Base-by-base conservation (phyloP, 1,139 yeast genomes). In the Wickerhamomyces sp. region DNA sequence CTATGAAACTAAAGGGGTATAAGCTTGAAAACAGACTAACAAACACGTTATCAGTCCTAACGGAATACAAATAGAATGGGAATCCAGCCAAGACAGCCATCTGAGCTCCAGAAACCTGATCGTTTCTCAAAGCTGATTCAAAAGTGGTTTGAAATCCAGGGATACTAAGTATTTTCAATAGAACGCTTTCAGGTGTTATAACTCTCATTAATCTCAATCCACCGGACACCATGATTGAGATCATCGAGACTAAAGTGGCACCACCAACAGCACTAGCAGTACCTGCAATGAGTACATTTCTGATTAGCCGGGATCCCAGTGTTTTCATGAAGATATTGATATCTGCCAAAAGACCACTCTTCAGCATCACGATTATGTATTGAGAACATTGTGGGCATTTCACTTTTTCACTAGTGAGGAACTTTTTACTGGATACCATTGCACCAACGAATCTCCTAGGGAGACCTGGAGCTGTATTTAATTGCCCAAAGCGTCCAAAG, bases 371-470 rank as follows among this genome's bases (percentile, higher is more conserved):
- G 29, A 58, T 49, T 13, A 72, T 61, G 3, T 61, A 55, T 2
- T 60, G 44, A 39, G 62, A 58, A 48, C 77, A 72, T 48, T 72
- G 77, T 2, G 76, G 76, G 45, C 77, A 72, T 14, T 50, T 54
- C 7, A 55, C 53, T 14, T 42, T 30, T 2, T 36, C 35, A 16
- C 43, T 39, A 7, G 46, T 38, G 37, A 33, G 44, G 2, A 54
- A 40, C 19, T 39, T 44, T 7, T 36, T 18, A 3, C 43, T 39
- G n/a, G 37, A 35, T 8, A 13, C 17, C 18, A 45, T 29, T 3
- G 42, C 43, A 9, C 46, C 43, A 13, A 36, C 46, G 13, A n/a
- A n/a, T n/a, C n/a, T n/a, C n/a, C n/a, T n/a, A n/a, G n/a, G n/a
- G n/a, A n/a, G n/a, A n/a, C n/a, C n/a, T n/a, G n/a, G n/a, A n/a